Base-by-base conservation (phyloP, 192 early-diverging fungal genomes). In the Polychytrium aggregatum region DNA sequence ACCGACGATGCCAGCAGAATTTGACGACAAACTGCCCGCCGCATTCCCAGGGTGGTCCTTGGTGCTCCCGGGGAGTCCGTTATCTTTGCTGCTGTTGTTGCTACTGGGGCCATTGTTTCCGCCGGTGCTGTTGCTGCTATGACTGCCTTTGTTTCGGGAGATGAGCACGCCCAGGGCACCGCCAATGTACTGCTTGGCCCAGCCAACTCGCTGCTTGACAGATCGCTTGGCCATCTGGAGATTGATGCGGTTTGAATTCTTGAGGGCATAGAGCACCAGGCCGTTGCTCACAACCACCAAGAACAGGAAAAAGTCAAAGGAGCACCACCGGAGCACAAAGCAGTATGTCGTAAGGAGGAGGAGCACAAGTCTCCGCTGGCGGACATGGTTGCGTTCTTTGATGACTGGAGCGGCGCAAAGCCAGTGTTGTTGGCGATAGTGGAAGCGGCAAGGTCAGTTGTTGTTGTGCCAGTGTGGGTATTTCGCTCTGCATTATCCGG, bases 111-210 rank as follows among this genome's bases (percentile, higher is more conserved):
- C n/a, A n/a, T n/a, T n/a, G n/a, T n/a, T n/a, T n/a, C n/a, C n/a
- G n/a, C n/a, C n/a, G n/a, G n/a, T n/a, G n/a, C n/a, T n/a, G n/a
- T n/a, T n/a, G n/a, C n/a, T n/a, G n/a, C n/a, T n/a, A n/a, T n/a
- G n/a, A n/a, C n/a, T n/a, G n/a, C n/a, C n/a, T n/a, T n/a, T n/a
- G n/a, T n/a, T n/a, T n/a, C n/a, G n/a, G n/a, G n/a, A n/a, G n/a
- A n/a, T n/a, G n/a, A n/a, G n/a, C n/a, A n/a, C n/a, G n/a, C 42
- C n/a, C 42, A 44, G 14, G 8, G n/a, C 14, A 14, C 42, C 42
- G 9, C 42, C 42, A 9, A 44, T 8, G n/a, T 44, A 44, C 27
- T 44, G 42, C 27, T 44, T 44, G n/a, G 42, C 42, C 42, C 42
- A 44, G 9, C 42, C 42, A 9, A 44, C 42, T 11, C 42, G 20